phyloP scores from a whole-genome alignment of 768 basidiomycete genomes.

The Panellus pusillus region DNA sequence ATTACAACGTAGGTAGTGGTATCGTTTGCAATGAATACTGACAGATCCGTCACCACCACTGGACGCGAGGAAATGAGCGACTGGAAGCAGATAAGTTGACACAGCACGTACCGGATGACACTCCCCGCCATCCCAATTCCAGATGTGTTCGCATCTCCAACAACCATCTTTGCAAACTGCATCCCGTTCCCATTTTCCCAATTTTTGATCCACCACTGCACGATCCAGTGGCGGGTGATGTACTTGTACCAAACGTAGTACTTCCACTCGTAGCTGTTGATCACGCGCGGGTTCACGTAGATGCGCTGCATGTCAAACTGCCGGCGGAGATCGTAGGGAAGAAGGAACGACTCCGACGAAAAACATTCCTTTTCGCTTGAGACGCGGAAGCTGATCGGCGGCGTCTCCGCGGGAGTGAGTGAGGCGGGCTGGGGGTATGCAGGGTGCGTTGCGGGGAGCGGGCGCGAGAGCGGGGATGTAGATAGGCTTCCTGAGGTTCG shows the following conservation, averaged over 20 bases:
- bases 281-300: constrained; percentile 39
- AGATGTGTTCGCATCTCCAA: constrained; percentile 34
- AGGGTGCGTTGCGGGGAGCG: constrained; percentile 32
- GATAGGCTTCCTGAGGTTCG: constrained; percentile 34
- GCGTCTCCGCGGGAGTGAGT: constrained; percentile 30
- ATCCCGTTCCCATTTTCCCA: constrained; percentile 33
- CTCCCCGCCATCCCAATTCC: constrained; percentile 36
- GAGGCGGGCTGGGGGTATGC: constrained; percentile 17
- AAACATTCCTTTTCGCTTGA: constrained; percentile 31
- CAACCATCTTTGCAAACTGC: constrained; percentile 34
- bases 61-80: neutral
- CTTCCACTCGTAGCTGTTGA: constrained; percentile 38
- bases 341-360: constrained; percentile 40
- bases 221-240: constrained; percentile 36
- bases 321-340: constrained; percentile 44
- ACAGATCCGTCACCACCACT: neutral
- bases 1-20: too few species aligned
- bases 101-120: constrained; percentile 29
- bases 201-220: constrained; percentile 40
- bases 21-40: too few species aligned
- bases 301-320: constrained; percentile 37
- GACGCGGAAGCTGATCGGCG: constrained; percentile 32
- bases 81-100: neutral
- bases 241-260: constrained; percentile 36
- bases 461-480: constrained; percentile 26